Base-by-base conservation (phyloP, 768 basidiomycete species). In the Termitomyces sp. region DNA sequence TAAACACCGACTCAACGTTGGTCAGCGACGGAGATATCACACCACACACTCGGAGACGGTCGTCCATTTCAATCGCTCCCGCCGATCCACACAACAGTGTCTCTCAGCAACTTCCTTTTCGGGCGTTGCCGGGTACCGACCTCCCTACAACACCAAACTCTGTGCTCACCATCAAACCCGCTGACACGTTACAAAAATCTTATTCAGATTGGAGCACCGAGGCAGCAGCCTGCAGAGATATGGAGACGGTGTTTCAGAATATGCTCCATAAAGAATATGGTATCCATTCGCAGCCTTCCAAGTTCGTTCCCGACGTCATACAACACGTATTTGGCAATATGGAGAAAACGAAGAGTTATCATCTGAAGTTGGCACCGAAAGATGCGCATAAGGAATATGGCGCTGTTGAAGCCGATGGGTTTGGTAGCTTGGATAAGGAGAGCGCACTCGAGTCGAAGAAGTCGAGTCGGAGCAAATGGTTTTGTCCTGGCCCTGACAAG, bases 241-340 rank as follows among this genome's bases (percentile, higher is more conserved):
- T 89, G 26, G 89, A 91, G 67, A 72, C 63, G 7, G 69, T 85
- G 16, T 91, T 87, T 67, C 72, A 78, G 58, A 71, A 77, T 24
- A 88, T 89, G 86, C 73, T 91, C 20, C 66, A 65, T 9, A 64
- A 68, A 61, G 79, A 79, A 64, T 84, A 76, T 59, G 75, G 76
- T 26, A 72, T 90, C 43, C 74, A 84, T 57, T 76, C 79, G 0
- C 78, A 75, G 0, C 85, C 86, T 4, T 72, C 80, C 36, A 72
- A 80, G 44, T 79, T 82, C 64, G 59, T 88, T n/a, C 59, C 74
- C 12, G 71, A 76, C 12, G 54, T 77, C 49, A 63, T 89, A 46
- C 69, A 75, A 55, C 64, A 71, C 14, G 72, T 80, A 2, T 91
- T 89, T 67, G 85, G 85, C 12, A 67, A 74, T 10, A 74, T 75